Evolutionary conservation across 371 early-diverging fungal species (phyloP).

Genomic region (Lichtheimia hyalospora): DNA sequence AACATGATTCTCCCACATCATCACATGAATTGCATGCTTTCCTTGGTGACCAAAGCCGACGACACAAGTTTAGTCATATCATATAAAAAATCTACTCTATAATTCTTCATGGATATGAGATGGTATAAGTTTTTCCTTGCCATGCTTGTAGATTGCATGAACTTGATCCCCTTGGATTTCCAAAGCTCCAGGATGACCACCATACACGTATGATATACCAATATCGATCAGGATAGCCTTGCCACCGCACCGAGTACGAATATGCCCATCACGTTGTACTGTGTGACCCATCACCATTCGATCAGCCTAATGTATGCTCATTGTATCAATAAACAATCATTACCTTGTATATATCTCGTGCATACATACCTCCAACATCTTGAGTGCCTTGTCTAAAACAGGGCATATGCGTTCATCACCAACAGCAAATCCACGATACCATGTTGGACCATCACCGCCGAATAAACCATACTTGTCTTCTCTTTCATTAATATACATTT

Average conservation of each 20-base stretch:
- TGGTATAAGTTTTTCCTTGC: constrained; percentile 2
- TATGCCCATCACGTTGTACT: constrained; percentile 60
- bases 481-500: constrained; percentile 20
- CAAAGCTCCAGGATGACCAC: constrained; percentile 58
- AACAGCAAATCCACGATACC: constrained; percentile 71
- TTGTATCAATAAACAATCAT: no score
- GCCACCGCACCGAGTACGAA: constrained; percentile 66
- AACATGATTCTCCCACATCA: no score
- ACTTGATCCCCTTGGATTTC: constrained; percentile 50
- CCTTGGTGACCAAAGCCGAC: no score
- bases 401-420: constrained; percentile 56
- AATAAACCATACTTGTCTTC: constrained; percentile 39
- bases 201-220: constrained; percentile 72
- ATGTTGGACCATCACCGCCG: constrained; percentile 50
- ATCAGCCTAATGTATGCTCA: constrained; percentile 47
- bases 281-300: constrained; percentile 84
- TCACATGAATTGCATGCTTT: no score
- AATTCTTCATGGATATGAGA: no score
- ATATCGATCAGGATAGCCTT: constrained; percentile 72
- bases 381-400: constrained; percentile 51
- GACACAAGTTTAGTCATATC: no score
- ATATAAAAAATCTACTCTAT: no score
- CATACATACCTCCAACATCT: constrained; percentile 38
- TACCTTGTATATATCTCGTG: neutral
- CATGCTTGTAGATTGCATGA: constrained; percentile 27